phyloP scores from a whole-genome alignment of 106 monocot species.

The Dendrobium catenatum region DNA sequence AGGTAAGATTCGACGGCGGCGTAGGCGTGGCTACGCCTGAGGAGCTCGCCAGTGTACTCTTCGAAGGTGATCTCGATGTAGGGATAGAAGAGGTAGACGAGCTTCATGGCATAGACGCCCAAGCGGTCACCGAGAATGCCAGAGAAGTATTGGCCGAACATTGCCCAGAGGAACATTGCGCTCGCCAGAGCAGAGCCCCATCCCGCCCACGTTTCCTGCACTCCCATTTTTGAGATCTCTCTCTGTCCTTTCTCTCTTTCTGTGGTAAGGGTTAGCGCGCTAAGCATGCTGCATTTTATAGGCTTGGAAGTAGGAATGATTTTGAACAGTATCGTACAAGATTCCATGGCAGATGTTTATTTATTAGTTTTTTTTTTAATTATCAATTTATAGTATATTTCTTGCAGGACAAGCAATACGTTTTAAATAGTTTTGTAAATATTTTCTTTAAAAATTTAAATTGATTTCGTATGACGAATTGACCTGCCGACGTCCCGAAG shows the following conservation, averaged over 20 bases:
- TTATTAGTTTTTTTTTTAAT: no score
- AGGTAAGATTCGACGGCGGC: slow-evolving; percentile 51
- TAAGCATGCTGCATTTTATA: no score
- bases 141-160: slow-evolving; percentile 36
- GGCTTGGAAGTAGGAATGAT: no score
- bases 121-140: slow-evolving; percentile 1
- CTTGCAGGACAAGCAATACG: no score
- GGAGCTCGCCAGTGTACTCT: slow-evolving; percentile 30
- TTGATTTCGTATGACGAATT: no score
- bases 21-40: slow-evolving; percentile 49
- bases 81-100: slow-evolving; percentile 30
- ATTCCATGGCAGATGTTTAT: no score
- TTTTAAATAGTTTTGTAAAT: no score
- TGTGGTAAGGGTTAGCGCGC: no score
- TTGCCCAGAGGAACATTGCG: slow-evolving; percentile 38
- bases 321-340: no score
- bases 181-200: slow-evolving; percentile 24
- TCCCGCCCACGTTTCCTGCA: slow-evolving; percentile 12
- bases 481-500: no score
- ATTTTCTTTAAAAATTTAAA: no score
- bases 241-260: not conserved
- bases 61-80: slow-evolving; percentile 47
- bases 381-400: no score
- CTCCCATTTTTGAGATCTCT: not conserved
- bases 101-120: slow-evolving; percentile 3